phyloP scores from a whole-genome alignment of 2,329 filamentous ascomycete genomes.

The Macrophomina pseudophaseolina region DNA sequence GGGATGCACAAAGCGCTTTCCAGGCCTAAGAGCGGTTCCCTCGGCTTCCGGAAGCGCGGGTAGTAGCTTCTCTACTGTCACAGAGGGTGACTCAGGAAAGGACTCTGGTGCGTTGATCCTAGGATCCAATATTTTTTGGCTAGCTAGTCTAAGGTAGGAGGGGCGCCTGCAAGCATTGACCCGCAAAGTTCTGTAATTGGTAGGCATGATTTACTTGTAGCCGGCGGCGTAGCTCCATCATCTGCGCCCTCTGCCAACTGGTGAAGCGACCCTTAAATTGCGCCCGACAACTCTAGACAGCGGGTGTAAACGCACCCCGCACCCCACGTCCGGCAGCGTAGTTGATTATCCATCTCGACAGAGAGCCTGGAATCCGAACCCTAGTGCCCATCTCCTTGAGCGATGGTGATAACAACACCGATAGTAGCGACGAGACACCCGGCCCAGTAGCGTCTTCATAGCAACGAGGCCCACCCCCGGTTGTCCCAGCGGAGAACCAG shows the following conservation, averaged over 20 bases:
- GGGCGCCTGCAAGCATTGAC: neutral
- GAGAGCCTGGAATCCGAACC: neutral
- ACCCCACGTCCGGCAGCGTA: neutral
- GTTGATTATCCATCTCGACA: neutral
- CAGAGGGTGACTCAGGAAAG: neutral
- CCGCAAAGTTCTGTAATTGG: neutral
- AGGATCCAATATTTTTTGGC: neutral
- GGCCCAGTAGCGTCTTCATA: neutral
- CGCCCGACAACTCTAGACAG: neutral
- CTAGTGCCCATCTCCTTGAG: neutral
- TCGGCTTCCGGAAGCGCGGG: neutral
- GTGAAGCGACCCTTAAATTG: neutral
- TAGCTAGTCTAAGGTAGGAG: neutral
- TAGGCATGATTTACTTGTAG: neutral
- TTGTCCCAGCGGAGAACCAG: neutral
- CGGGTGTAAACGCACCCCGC: neutral
- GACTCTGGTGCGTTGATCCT: neutral
- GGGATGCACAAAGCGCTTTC: neutral
- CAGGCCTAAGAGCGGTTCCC: neutral
- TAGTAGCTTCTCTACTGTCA: neutral
- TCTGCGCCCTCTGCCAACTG: neutral
- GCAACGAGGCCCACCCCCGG: neutral
- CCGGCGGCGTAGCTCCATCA: neutral
- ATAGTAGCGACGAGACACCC: neutral
- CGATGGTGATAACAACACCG: neutral